Evolutionary conservation across 192 early-diverging fungal genomes (phyloP), one percentile per base, ranked within the genome.

Genomic region (Cladochytrium replicatum): DNA sequence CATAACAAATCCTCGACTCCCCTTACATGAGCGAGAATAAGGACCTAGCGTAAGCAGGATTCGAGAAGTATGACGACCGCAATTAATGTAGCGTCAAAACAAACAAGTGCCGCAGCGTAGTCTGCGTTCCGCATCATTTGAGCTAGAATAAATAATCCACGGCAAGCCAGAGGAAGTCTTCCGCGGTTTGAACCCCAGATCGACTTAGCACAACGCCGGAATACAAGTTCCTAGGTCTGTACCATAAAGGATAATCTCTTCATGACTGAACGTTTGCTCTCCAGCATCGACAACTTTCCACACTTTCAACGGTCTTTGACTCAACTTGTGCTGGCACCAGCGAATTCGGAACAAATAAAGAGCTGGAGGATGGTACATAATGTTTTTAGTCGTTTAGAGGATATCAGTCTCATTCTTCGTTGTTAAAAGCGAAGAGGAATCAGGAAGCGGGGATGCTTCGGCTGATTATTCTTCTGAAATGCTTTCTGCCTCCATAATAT

Each of bases 401-500:
- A 45, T 1, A 3, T 5, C 40, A 52, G 28, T n/a, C 50, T 13
- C 15, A 21, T 41, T 22, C 15, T 5, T 13, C 40, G 13, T 41
- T 22, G 5, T 3, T 3, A 22, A 4, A 15, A 22, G 40, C 17
- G 4, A 6, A 5, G 40, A 6, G 40, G 17, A 41, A 22, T 15
- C 2, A 17, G 13, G 65, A 61, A 30, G 24, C 52, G 11, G 37
- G 46, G 19, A 13, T 59, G 4, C 39, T 72, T 19, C 42, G 59
- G 28, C 51, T 62, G 25, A 46, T 72, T 11, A 72, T 42, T 30
- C 61, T 3, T 82, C 88, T 3, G 77, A 86, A 48, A 46, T 83
- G 1, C 66, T 85, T 63, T 85, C 49, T 75, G 77, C 29, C 54
- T 86, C 42, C 82, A 90, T 57, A 57, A 78, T 6, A 63, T 89